phyloP scores from a whole-genome alignment of 192 early-diverging fungal genomes.

The Diversispora eburnea region DNA sequence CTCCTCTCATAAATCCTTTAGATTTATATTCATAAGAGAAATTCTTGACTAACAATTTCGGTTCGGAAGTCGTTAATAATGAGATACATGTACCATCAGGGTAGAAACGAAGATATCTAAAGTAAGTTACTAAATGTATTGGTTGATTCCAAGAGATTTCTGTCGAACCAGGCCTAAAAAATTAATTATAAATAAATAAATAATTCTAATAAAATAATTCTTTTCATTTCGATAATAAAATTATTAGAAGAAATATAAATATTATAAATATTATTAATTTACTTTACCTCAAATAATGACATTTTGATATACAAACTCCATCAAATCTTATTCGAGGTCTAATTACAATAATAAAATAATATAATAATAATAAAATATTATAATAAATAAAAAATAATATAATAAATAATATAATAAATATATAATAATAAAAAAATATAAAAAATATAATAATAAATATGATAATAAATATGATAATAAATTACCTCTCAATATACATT shows the following conservation, averaged over 20 bases:
- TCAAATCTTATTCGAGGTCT: slow-evolving; percentile 40
- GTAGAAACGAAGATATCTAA: slow-evolving; percentile 44
- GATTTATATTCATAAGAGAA: slow-evolving; percentile 25
- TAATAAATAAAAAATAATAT: background rate
- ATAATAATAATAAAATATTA: background rate
- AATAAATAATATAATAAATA: background rate
- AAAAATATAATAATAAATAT: background rate
- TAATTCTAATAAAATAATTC: background rate
- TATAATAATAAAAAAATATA: background rate
- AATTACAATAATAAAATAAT: background rate
- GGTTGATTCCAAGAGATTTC: slow-evolving; percentile 40
- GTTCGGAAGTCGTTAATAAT: slow-evolving; percentile 34
- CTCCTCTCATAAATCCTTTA: slow-evolving; percentile 32
- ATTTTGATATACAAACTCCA: slow-evolving; percentile 44
- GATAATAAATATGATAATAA: background rate
- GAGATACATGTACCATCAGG: slow-evolving; percentile 36
- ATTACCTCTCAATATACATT: slow-evolving; percentile 42
- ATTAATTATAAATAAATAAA: background rate
- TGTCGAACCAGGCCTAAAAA: slow-evolving; percentile 31
- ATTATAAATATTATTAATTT: background rate
- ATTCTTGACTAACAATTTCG: slow-evolving; percentile 26
- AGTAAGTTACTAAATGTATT: slow-evolving; percentile 45
- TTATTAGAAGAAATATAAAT: background rate
- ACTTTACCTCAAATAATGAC: slow-evolving; percentile 38
- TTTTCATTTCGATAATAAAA: background rate